These are phyloP conservation scores for Madurella fahalii DNA, from an alignment of 2,329 filamentous ascomycete genomes.

Conservation along the genomic window DNA sequence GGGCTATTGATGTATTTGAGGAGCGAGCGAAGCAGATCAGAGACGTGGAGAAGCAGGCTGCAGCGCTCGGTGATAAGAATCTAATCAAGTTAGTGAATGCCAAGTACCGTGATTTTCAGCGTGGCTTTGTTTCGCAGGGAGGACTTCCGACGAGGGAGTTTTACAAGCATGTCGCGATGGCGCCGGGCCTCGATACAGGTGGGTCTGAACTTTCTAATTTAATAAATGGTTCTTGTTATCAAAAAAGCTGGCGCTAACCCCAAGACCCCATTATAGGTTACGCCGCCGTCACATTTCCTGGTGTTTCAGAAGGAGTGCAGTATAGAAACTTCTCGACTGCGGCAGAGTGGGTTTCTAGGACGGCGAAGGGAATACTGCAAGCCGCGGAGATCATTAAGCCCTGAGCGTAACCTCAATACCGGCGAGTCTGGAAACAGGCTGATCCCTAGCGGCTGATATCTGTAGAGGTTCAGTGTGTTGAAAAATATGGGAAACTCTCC, in stretches of 20 bases:
- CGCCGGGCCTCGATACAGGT: conserved; percentile 43
- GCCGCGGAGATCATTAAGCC: conserved; percentile 35
- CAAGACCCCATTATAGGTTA: conserved; percentile 34
- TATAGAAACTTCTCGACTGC: conserved; percentile 38
- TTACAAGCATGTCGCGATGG: conserved; percentile 44
- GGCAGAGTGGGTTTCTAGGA: conserved; percentile 35
- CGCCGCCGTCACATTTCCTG: conserved; percentile 43
- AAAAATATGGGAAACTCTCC: too few species aligned
- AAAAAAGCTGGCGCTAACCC: too few species aligned
- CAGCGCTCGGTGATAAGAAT: conserved; percentile 25
- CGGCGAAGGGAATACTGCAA: conserved; percentile 32
- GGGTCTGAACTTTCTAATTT: not conserved
- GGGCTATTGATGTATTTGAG: conserved; percentile 32
- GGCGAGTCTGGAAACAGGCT: too few species aligned
- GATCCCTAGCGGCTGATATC: too few species aligned
- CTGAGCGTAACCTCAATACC: too few species aligned
- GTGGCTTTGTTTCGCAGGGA: conserved; percentile 45
- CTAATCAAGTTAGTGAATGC: conserved; percentile 40
- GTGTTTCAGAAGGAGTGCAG: conserved; percentile 64
- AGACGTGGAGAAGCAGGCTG: not conserved
- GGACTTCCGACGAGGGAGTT: conserved; percentile 44
- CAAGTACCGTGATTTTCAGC: conserved; percentile 46
- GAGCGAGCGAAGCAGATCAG: conserved; percentile 1
- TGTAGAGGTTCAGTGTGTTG: too few species aligned
- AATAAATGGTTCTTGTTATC: not conserved